Percentiles rank a stretch among this genome's conserved stretches.
Conservation (phyloP, 768 basidiomycete species). For the Podaxis sp. region DNA sequence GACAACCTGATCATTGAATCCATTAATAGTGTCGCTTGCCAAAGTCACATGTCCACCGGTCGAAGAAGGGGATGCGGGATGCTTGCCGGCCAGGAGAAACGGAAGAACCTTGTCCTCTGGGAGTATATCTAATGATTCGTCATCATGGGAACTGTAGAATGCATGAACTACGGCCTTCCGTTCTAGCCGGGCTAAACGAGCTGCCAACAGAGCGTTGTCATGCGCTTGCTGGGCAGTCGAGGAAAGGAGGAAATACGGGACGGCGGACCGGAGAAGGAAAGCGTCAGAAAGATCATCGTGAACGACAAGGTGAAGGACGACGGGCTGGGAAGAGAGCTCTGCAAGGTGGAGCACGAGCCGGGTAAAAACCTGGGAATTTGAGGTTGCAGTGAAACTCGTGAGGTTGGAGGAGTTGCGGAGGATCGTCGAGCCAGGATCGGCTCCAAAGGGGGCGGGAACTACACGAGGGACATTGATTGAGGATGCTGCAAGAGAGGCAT, state of each 20-base stretch:
- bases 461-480: slow-evolving; percentile 41
- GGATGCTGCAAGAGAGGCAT: slow-evolving; percentile 32
- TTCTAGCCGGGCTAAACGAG: slow-evolving; percentile 70
- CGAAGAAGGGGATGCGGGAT: slow-evolving; percentile 35
- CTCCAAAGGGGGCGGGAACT: slow-evolving; percentile 58
- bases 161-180: slow-evolving; percentile 82
- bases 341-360: slow-evolving; percentile 69
- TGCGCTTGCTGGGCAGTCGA: slow-evolving; percentile 78
- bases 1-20: slow-evolving; percentile 18
- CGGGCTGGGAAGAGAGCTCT: slow-evolving; percentile 60
- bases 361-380: slow-evolving; percentile 51
- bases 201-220: slow-evolving; percentile 86
- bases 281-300: slow-evolving; percentile 70
- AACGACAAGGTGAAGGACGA: slow-evolving; percentile 73
- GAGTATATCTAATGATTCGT: slow-evolving; percentile 48
- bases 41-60: slow-evolving; percentile 31
- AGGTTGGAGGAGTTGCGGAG: slow-evolving; percentile 49
- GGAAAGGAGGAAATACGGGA: slow-evolving; percentile 83
- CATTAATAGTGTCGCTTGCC: slow-evolving; percentile 18
- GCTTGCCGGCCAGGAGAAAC: slow-evolving; percentile 55
- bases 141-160: slow-evolving; percentile 54
- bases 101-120: slow-evolving; percentile 57
- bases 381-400: slow-evolving; percentile 58
- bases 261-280: slow-evolving; percentile 72
- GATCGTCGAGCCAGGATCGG: slow-evolving; percentile 61